Evolutionary conservation across 164 flowering plant species (phyloP).

Genomic region (Brasenia schreberi): DNA sequence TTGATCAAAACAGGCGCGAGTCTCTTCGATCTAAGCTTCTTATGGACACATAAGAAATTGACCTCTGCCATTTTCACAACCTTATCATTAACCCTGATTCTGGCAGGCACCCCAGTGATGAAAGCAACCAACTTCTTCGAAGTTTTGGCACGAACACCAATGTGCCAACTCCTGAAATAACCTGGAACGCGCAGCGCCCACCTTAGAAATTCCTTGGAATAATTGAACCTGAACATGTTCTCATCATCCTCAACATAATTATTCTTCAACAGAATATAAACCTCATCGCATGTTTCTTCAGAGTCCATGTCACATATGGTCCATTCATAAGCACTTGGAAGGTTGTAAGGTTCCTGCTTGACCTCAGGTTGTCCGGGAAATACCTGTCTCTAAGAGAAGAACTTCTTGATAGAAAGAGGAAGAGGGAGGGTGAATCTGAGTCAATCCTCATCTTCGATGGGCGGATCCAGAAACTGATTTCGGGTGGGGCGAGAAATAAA

Average conservation of each 20-base stretch:
- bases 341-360: conserved; percentile 38
- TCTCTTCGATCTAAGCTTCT: conserved; percentile 39
- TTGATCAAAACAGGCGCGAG: conserved; percentile 49
- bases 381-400: not conserved
- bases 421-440: not conserved
- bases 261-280: conserved; percentile 27
- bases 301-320: conserved; percentile 32
- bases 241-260: conserved; percentile 52
- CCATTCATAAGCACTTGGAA: conserved; percentile 34
- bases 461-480: too few species aligned
- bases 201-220: conserved; percentile 37
- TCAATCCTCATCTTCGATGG: not conserved
- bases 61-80: conserved; percentile 40
- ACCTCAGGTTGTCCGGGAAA: conserved; percentile 10
- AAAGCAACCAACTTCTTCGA: conserved; percentile 41
- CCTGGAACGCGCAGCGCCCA: conserved; percentile 47
- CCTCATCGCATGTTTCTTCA: conserved; percentile 31
- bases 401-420: too few species aligned
- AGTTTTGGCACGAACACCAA: conserved; percentile 35
- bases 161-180: conserved; percentile 41
- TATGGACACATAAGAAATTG: conserved; percentile 44
- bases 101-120: conserved; percentile 44
- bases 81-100: conserved; percentile 21
- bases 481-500: too few species aligned
- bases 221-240: conserved; percentile 46